phyloP scores from a whole-genome alignment of 371 early-diverging fungal species.

The Lichtheimia corymbifera region DNA sequence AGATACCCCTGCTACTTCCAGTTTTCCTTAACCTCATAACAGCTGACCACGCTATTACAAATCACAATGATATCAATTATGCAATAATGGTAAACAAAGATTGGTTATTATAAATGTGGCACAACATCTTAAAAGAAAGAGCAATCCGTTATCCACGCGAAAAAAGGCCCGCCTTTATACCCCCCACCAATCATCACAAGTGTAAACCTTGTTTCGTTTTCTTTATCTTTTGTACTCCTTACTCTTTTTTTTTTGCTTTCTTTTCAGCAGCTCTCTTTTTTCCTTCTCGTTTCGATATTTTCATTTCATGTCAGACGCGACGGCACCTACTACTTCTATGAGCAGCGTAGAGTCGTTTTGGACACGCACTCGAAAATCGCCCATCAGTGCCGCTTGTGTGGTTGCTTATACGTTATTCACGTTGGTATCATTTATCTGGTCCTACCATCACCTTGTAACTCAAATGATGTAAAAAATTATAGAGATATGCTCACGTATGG shows the following conservation, averaged over 20 bases:
- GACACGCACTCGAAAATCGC: conserved; percentile 48
- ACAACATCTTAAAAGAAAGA: too few relatives aligned
- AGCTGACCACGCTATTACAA: too few relatives aligned
- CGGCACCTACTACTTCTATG: too few relatives aligned
- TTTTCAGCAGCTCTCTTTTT: not conserved
- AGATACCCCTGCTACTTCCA: too few relatives aligned
- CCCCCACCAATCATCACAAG: not conserved
- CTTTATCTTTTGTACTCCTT: not conserved
- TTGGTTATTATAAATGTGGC: too few relatives aligned
- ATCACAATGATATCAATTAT: too few relatives aligned
- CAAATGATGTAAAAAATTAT: conserved; percentile 12
- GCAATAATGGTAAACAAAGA: too few relatives aligned
- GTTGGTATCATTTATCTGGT: conserved; percentile 28
- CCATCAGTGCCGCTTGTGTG: conserved; percentile 51
- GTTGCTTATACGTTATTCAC: conserved; percentile 62
- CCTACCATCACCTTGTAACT: not conserved
- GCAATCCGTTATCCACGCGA: too few relatives aligned
- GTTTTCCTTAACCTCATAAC: too few relatives aligned
- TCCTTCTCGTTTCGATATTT: conserved; percentile 4
- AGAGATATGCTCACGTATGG: conserved; percentile 81
- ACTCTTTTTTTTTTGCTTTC: conserved; percentile 2
- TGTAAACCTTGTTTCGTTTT: not conserved
- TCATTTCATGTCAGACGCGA: not conserved
- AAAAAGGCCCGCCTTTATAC: not conserved
- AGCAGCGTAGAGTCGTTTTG: conserved; percentile 18